Evolutionary conservation across 352 stramenopile genomes (phyloP), one percentile per base, ranked within the genome.

Genomic region (Globisporangium nodosum): DNA sequence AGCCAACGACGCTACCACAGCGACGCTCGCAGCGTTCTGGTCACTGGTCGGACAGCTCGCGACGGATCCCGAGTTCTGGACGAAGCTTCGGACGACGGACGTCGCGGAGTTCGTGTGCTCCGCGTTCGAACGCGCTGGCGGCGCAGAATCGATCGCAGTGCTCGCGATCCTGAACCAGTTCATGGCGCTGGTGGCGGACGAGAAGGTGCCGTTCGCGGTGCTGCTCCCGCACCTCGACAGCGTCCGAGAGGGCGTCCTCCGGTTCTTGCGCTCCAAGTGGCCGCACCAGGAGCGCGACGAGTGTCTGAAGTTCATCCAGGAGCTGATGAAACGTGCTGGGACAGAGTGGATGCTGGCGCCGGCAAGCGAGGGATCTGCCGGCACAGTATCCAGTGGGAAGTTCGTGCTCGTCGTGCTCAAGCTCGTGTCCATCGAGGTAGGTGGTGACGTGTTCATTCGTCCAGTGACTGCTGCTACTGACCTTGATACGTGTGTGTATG

Each of bases 351-450:
- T 89, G 68, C 58, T 90, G 1, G 65, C 81, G 2, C 76, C 76
- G 42, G 87, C 74, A 5, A 27, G 30, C n/a, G 8, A 45, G 37
- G 2, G 31, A 27, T 15, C 68, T 1, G 66, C 66, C 30, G 68
- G 86, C 11, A 78, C 89, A 56, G 74, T 85, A 0, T 85, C 78
- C 0, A 69, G 69, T 5, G 78, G 79, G 4, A 93, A 90, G 70
- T 91, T 91, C 51, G 68, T 89, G 20, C 49, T 90, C 13, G 79
- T 93, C 21, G 58, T 91, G 33, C 67, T 93, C 43, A 93, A 90
- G 56, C 74, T 93, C 4, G 76, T 88, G n/a, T 70, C 81, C 3
- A 78, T 93, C 48, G 83, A 92, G 73, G 81, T 91, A 60, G 47
- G 68, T 64, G 15, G 5, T 21, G 33, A 24, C 27, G 49, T 35